Percentiles rank a stretch among this genome's conserved stretches.
Conservation (phyloP, 495 filamentous ascomycete genomes). For the Penicillium cinerascens region DNA sequence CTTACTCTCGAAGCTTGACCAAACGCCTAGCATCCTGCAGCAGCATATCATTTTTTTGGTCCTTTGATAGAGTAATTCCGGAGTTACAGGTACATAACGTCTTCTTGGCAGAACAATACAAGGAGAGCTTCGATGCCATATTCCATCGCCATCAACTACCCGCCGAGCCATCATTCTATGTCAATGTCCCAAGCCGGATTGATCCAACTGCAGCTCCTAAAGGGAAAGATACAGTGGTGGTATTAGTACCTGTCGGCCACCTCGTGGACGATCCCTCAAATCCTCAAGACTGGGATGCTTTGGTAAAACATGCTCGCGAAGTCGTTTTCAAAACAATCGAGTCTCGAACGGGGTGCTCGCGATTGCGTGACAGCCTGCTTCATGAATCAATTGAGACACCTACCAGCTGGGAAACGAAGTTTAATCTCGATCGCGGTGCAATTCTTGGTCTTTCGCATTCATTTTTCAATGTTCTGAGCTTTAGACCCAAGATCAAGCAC, state of each 20-base stretch:
- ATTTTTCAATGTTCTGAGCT: slow-evolving; percentile 68
- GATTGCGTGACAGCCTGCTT: slow-evolving; percentile 44
- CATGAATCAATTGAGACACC: slow-evolving; percentile 62
- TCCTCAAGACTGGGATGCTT: slow-evolving; percentile 54
- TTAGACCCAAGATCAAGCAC: slow-evolving; percentile 58
- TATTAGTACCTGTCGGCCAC: slow-evolving; percentile 66
- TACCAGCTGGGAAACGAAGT: slow-evolving; percentile 53
- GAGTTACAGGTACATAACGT: slow-evolving; percentile 67
- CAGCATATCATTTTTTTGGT: slow-evolving; percentile 74
- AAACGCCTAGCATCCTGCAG: slow-evolving; percentile 56
- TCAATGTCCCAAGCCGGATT: slow-evolving; percentile 65
- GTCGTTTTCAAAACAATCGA: slow-evolving; percentile 54
- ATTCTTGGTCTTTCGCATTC: slow-evolving; percentile 64
- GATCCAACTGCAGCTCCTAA: slow-evolving; percentile 61
- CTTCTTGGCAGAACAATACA: slow-evolving; percentile 67
- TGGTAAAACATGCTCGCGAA: slow-evolving; percentile 48
- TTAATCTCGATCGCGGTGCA: slow-evolving; percentile 68
- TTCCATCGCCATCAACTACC: slow-evolving; percentile 64
- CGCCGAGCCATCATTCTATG: slow-evolving; percentile 63
- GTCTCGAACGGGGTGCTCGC: slow-evolving; percentile 46
- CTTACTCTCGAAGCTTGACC: slow-evolving; percentile 45
- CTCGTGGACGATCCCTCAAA: slow-evolving; percentile 28
- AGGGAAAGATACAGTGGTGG: slow-evolving; percentile 58
- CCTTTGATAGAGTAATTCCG: slow-evolving; percentile 51
- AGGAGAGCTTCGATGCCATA: slow-evolving; percentile 65